Base-by-base conservation (phyloP, 2,329 filamentous ascomycete species). In the Ramularia collo-cygni region DNA sequence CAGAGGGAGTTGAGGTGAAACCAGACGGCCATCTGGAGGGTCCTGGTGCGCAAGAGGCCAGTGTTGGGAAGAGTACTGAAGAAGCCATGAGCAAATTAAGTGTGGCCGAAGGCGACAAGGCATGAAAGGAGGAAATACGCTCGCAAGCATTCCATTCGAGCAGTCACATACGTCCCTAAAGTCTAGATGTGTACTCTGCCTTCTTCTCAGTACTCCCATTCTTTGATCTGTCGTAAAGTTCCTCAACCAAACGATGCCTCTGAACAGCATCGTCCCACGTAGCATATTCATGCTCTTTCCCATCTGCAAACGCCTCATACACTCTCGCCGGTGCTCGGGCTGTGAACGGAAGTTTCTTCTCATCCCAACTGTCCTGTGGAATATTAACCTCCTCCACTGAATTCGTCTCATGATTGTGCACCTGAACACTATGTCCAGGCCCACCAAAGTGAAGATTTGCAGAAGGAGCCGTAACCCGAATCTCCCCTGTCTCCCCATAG, bases 11-110 rank as follows among this genome's bases (percentile, higher is more conserved):
- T 4, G 63, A 65, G 43, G 64, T 62, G 1, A 64, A 70, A 58
- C 60, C 67, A 8, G 67, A 71, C 45, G 68, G 68, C 1, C 61
- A 63, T 46, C 59, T 70, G 1, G 64, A 68, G 51, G 68, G 67
- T 3, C 61, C 62, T 5, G 55, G 48, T 13, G 66, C 67, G 47
- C 60, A 60, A 3, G 56, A 60, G 37, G 63, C 66, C 8, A 66
- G 61, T 49, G 58, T 70, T 9, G 67, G 65, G 2, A 62, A 55
- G 37, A 58, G 62, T 12, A 63, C 64, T 13, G 60, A 66, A 16
- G 57, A 57, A 9, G 64, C 60, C 14, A 61, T 70, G 46, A 56
- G 57, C 31, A 58, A 64, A 37, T 42, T 68, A 21, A 48, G 40
- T 15, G 44, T 52, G 4, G 36, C 35, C 2, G 48, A 48, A 24